These are phyloP conservation scores for Talaromyces thailandensis DNA, from an alignment of 495 filamentous ascomycete species.

Conservation along the genomic window DNA sequence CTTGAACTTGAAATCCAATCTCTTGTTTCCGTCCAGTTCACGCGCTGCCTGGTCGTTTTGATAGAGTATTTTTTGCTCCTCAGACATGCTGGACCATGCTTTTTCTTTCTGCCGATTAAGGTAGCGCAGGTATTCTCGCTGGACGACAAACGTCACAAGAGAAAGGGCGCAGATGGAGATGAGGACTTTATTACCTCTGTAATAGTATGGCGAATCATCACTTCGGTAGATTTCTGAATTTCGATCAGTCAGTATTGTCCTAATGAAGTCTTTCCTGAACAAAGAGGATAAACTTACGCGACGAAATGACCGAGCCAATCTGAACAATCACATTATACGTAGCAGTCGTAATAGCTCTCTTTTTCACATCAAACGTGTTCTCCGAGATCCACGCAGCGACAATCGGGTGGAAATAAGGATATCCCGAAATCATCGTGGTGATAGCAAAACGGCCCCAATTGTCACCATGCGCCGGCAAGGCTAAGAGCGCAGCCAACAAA, in stretches of 20 bases:
- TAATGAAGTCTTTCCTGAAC: too few relatives aligned
- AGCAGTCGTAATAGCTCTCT: conserved; percentile 32
- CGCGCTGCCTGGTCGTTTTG: conserved; percentile 19
- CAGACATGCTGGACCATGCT: conserved; percentile 25
- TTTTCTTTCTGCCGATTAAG: conserved; percentile 28
- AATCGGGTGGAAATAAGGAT: conserved; percentile 41
- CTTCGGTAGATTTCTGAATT: conserved; percentile 22
- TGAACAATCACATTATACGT: conserved; percentile 38
- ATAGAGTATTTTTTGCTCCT: conserved; percentile 23
- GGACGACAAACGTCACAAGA: conserved; percentile 19
- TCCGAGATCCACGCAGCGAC: conserved; percentile 31
- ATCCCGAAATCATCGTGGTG: conserved; percentile 27
- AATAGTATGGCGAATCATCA: conserved; percentile 26
- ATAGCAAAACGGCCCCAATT: conserved; percentile 34
- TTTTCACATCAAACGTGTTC: conserved; percentile 32
- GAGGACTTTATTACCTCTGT: conserved; percentile 29
- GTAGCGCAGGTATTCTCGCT: conserved; percentile 19
- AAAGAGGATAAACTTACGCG: background rate
- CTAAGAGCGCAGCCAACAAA: conserved; percentile 27
- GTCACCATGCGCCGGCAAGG: conserved; percentile 21
- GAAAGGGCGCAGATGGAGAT: conserved; percentile 23
- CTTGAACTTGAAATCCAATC: conserved; percentile 15
- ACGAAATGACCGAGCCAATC: conserved; percentile 21
- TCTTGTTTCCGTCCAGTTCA: conserved; percentile 26
- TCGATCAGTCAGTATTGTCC: too few relatives aligned